Percentiles rank a stretch among this genome's conserved stretches.
These are phyloP conservation scores for Clavariopsis aquatica DNA, from an alignment of 495 filamentous ascomycete genomes.

Conservation along the genomic window DNA sequence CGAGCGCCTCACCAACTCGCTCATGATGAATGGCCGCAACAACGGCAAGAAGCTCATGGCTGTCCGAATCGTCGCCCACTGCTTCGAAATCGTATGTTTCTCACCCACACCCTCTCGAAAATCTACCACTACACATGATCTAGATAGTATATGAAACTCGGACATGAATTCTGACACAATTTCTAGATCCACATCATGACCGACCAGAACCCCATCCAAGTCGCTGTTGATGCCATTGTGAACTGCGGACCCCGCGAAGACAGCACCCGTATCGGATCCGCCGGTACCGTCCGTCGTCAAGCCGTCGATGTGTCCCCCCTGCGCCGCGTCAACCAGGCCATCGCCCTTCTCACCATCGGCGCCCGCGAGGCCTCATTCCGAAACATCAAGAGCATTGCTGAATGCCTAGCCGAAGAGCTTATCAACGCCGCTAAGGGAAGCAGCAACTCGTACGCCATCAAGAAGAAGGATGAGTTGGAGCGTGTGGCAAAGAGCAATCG, in stretches of 20 bases:
- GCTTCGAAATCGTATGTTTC: slow-evolving; percentile 93
- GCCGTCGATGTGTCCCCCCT: slow-evolving; percentile 99
- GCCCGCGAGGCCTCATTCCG: slow-evolving; percentile 96
- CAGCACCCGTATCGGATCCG: slow-evolving; percentile 97
- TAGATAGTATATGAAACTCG: slow-evolving; percentile 4
- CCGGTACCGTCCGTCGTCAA: slow-evolving; percentile 98
- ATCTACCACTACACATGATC: background rate
- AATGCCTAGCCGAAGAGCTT: slow-evolving; percentile 99
- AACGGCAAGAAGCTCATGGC: slow-evolving; percentile 99
- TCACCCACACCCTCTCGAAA: background rate
- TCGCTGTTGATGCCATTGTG: slow-evolving; percentile 98
- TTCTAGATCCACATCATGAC: slow-evolving; percentile 98
- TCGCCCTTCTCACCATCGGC: slow-evolving; percentile 95
- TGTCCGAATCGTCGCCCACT: slow-evolving; percentile 96
- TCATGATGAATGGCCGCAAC: slow-evolving; percentile 99
- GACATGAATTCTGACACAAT: slow-evolving; percentile 14
- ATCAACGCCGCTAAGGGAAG: slow-evolving; percentile 99
- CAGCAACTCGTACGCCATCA: slow-evolving; percentile 99
- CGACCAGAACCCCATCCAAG: slow-evolving; percentile 99
- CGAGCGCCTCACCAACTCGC: slow-evolving; percentile 99
- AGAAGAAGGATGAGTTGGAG: slow-evolving; percentile 99
- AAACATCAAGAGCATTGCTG: slow-evolving; percentile 97
- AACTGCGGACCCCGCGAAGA: slow-evolving; percentile 99
- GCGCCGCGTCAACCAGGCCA: slow-evolving; percentile 99
- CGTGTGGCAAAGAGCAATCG: slow-evolving; percentile 99